Evolutionary conservation across 768 basidiomycete species (phyloP).

Genomic region (Amyloporia xantha): DNA sequence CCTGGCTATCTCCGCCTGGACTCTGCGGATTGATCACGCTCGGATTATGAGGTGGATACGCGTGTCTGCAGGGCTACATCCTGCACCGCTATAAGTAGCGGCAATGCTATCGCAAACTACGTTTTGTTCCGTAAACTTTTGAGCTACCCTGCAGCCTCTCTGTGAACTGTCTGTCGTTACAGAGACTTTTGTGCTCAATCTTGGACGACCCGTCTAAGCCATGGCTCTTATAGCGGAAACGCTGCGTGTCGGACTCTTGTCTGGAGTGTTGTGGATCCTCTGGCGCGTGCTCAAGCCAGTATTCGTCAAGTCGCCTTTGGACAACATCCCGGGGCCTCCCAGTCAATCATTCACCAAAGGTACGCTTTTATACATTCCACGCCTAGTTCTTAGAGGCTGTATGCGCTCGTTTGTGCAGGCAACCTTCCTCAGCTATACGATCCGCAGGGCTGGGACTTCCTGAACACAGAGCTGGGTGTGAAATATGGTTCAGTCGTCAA

Average conservation of each 20-base stretch:
- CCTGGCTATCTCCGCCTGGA: no score
- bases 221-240: background rate
- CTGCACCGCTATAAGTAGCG: no score
- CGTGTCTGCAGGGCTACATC: no score
- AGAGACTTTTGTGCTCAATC: no score
- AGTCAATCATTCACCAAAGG: conserved; percentile 3
- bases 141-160: no score
- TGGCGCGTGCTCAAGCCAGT: background rate
- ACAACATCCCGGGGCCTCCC: conserved; percentile 13
- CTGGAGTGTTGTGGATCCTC: background rate
- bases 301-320: conserved; percentile 2
- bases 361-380: background rate
- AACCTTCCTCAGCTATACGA: conserved; percentile 4
- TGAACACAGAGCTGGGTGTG: background rate
- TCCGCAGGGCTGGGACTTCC: conserved; percentile 8
- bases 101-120: no score
- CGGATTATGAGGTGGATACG: no score
- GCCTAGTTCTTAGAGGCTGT: background rate
- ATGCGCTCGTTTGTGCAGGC: conserved; percentile 6
- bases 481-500: conserved; percentile 10
- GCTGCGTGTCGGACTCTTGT: background rate
- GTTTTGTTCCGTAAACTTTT: no score
- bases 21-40: no score
- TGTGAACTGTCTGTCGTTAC: no score
- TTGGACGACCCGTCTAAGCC: no score